Evolutionary conservation across 2,329 filamentous ascomycete genomes (phyloP), one percentile per base, ranked within the genome.

Genomic region (Aulographum hederae): DNA sequence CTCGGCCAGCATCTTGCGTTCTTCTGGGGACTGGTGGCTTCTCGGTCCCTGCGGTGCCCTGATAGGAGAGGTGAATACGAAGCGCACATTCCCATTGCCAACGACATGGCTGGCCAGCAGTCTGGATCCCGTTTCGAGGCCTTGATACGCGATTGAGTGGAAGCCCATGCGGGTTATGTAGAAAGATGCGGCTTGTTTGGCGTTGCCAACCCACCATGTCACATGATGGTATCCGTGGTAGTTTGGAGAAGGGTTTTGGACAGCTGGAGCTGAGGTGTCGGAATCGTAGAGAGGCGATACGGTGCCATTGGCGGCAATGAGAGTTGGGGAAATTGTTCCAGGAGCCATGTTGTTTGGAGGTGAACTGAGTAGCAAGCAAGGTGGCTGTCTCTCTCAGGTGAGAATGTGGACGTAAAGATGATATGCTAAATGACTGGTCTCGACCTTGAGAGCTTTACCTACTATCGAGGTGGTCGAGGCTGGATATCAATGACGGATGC

Each of bases 131-230:
- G 85, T 94, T 55, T 94, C 85, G 4, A 94, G 72, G 4, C 85
- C 86, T 26, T 69, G 69, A 55, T 93, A 92, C 38, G 86, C 86
- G 35, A 93, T 56, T 14, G 69, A 70, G 46, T 69, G 63, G 61
- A 94, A 93, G 34, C 82, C 85, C 61, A 94, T 84, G 41, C 84
- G 78, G 8, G 71, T 75, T 42, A 77, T 75, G 58, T 93, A 94
- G 60, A 81, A 94, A 11, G 77, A 69, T 25, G 85, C 85, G 3
- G 84, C 81, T 61, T 94, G 85, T 59, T 94, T 94, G 44, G 86
- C 85, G 51, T 95, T 95, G 50, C 85, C 84, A 18, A 94, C 86
- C 61, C 82, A 93, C 85, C 85, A 94, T 43, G 82, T 85, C 34
- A 93, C 70, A 55, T 93, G 80, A 57, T 93, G 81, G 53, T 93